phyloP scores from a whole-genome alignment of 345 rosid genomes.

The Hirschfeldia incana region DNA sequence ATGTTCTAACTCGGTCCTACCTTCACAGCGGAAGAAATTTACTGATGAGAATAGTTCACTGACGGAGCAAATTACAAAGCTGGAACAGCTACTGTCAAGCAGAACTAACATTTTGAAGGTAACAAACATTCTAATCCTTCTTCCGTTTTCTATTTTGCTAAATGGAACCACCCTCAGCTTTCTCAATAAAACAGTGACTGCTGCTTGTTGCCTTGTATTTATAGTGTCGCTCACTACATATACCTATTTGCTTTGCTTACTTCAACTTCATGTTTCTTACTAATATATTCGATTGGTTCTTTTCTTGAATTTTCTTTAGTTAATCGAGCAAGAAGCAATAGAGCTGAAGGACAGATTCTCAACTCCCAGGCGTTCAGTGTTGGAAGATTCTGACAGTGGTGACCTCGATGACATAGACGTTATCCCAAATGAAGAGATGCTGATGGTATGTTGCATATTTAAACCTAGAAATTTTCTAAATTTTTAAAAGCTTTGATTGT shows the following conservation, averaged over 20 bases:
- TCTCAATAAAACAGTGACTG: background rate
- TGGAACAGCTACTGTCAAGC: slow-evolving; percentile 74
- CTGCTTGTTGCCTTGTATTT: slow-evolving; percentile 4
- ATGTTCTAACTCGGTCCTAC: slow-evolving; percentile 8
- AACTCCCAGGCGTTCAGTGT: slow-evolving; percentile 70
- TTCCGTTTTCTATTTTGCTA: background rate
- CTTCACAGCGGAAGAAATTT: slow-evolving; percentile 65
- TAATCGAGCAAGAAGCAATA: slow-evolving; percentile 78
- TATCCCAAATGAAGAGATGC: slow-evolving; percentile 93
- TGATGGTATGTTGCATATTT: slow-evolving; percentile 57
- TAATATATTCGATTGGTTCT: background rate
- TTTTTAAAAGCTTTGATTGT: background rate
- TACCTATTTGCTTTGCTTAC: background rate
- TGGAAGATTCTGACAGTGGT: slow-evolving; percentile 84
- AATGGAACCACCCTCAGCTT: background rate
- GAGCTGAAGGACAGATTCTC: slow-evolving; percentile 82
- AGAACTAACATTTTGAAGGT: slow-evolving; percentile 79
- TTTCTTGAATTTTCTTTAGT: slow-evolving; percentile 39
- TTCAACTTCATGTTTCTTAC: background rate
- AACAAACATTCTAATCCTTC: slow-evolving; percentile 12
- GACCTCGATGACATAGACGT: slow-evolving; percentile 88
- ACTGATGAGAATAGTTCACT: slow-evolving; percentile 67
- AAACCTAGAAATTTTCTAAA: slow-evolving; percentile 17
- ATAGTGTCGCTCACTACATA: background rate
- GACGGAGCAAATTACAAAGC: slow-evolving; percentile 66